Percentiles rank a stretch among this genome's conserved stretches.
phyloP scores from a whole-genome alignment of 2,329 filamentous ascomycete genomes.

The Aspergillus ibericus region DNA sequence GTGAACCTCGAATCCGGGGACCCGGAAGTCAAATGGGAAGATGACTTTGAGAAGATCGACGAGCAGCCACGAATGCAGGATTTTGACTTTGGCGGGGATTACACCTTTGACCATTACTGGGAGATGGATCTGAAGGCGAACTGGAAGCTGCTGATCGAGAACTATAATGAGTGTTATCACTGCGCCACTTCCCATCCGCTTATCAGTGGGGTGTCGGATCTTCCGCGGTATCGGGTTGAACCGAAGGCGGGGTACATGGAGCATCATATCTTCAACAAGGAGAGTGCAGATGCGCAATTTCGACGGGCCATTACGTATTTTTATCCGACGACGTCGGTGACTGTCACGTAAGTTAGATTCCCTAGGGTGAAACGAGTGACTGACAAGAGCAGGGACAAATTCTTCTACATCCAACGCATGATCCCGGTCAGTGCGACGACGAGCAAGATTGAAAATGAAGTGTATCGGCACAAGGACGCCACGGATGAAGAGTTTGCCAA shows the following conservation, averaged over 20 bases:
- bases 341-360: constrained; percentile 34
- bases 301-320: constrained; percentile 32
- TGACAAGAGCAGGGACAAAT: constrained; percentile 42
- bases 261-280: constrained; percentile 51
- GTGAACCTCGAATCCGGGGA: constrained; percentile 24
- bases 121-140: constrained; percentile 27
- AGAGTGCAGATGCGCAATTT: constrained; percentile 51
- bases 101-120: constrained; percentile 26
- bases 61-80: constrained; percentile 23
- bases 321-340: constrained; percentile 32
- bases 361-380: too few relatives aligned
- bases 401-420: constrained; percentile 65
- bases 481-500: constrained; percentile 58
- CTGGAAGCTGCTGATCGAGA: constrained; percentile 26
- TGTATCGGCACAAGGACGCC: constrained; percentile 61
- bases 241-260: constrained; percentile 52
- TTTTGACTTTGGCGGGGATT: constrained; percentile 24
- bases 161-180: constrained; percentile 31
- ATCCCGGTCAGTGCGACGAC: constrained; percentile 54
- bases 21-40: constrained; percentile 20
- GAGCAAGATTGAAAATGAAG: constrained; percentile 61
- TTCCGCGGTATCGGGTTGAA: constrained; percentile 56
- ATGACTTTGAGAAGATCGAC: constrained; percentile 20
- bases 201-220: constrained; percentile 49
- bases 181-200: constrained; percentile 27